These are phyloP conservation scores for Phytophthora citricola DNA, from an alignment of 352 stramenopile genomes.

Conservation along the genomic window DNA sequence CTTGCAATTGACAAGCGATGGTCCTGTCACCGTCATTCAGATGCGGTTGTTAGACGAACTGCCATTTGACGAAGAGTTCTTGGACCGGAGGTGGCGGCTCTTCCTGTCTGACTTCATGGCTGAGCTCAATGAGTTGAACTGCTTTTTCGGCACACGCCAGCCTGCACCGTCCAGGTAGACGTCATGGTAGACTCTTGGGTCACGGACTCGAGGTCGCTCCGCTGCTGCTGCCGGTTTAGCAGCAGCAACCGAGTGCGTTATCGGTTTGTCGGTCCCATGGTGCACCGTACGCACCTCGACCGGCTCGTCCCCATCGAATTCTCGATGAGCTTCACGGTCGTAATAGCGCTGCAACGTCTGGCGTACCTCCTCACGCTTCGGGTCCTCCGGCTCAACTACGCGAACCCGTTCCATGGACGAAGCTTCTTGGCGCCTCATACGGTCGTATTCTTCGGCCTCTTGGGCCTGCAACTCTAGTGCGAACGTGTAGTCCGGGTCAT, in stretches of 20 bases:
- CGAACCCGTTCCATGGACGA: constrained; percentile 73
- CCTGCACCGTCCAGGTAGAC: constrained; percentile 47
- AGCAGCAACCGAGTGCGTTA: constrained; percentile 25
- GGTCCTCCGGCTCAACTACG: constrained; percentile 61
- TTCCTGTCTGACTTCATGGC: constrained; percentile 57
- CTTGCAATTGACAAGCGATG: constrained; percentile 1
- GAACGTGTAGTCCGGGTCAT: constrained; percentile 77
- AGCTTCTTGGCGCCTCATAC: constrained; percentile 67
- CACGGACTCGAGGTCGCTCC: constrained; percentile 41
- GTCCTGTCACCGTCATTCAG: constrained; percentile 21
- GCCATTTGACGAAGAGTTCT: constrained; percentile 26
- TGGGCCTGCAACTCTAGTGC: constrained; percentile 75
- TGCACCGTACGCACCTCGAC: constrained; percentile 27
- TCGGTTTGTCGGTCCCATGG: constrained; percentile 6
- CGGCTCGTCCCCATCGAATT: constrained; percentile 28
- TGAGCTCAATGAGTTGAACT: constrained; percentile 46
- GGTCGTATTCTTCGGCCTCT: constrained; percentile 78
- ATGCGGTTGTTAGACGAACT: constrained; percentile 22
- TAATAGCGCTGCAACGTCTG: constrained; percentile 61
- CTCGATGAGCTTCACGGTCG: constrained; percentile 38
- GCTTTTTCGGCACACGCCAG: constrained; percentile 44
- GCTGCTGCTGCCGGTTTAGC: constrained; percentile 10
- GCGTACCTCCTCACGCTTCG: constrained; percentile 52
- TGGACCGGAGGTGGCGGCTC: constrained; percentile 39
- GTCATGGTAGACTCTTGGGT: constrained; percentile 42